phyloP scores from a whole-genome alignment of 164 flowering plant genomes.

The Vitis vinifera region DNA sequence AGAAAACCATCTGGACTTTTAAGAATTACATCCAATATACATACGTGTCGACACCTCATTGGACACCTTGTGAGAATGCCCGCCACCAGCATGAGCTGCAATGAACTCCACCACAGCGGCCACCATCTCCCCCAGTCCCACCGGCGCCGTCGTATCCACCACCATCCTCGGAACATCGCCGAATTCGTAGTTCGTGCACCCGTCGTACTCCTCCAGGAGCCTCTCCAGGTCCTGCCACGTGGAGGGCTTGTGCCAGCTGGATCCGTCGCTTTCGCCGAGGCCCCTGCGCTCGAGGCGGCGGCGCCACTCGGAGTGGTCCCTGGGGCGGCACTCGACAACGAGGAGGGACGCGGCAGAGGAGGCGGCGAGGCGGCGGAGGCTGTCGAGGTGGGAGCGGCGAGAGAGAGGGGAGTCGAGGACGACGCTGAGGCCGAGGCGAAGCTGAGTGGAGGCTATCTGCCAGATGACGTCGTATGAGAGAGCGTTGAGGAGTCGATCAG shows the following conservation, averaged over 20 bases:
- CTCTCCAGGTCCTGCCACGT: conserved; percentile 66
- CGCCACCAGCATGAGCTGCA: conserved; percentile 9
- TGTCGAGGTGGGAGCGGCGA: conserved; percentile 46
- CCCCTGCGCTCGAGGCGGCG: conserved; percentile 47
- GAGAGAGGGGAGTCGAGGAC: conserved; percentile 80
- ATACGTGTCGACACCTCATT: no score
- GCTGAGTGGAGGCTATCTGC: conserved; percentile 57
- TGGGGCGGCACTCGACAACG: conserved; percentile 63
- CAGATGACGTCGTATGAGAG: conserved; percentile 64
- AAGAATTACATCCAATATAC: no score
- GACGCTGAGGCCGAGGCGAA: conserved; percentile 58
- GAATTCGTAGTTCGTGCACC: conserved; percentile 63
- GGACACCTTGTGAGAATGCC: no score
- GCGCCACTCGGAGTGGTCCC: conserved; percentile 62
- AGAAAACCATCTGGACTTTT: no score
- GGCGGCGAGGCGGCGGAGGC: conserved; percentile 31
- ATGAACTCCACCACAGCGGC: conserved; percentile 24
- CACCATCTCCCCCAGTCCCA: conserved; percentile 31
- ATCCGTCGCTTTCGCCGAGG: conserved; percentile 12
- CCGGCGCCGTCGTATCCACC: conserved; percentile 54
- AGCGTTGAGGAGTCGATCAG: conserved; percentile 44
- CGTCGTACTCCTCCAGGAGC: conserved; percentile 56
- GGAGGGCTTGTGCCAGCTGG: conserved; percentile 70
- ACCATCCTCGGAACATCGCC: conserved; percentile 56
- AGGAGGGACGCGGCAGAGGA: conserved; percentile 34